Conservation (phyloP, 1,284 basidiomycete species). For the Cystobasidiaceae sp. region DNA sequence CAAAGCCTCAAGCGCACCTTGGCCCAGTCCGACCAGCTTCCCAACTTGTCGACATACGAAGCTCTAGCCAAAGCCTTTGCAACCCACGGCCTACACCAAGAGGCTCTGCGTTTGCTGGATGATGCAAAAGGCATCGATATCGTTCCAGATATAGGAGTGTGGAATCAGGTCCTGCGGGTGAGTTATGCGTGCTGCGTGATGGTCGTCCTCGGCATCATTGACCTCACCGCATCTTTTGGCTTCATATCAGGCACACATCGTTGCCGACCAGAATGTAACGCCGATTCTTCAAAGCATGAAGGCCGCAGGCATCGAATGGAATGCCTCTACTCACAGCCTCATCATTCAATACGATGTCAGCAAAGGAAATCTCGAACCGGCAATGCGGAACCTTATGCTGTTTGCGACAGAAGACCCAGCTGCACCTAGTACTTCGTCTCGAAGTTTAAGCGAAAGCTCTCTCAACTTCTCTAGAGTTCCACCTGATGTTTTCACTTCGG, state of each 20-base stretch:
- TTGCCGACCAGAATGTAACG: background rate
- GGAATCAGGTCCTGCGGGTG: slow-evolving; percentile 25
- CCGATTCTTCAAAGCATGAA: slow-evolving; percentile 13
- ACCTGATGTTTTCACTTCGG: background rate
- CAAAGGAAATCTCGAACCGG: slow-evolving; percentile 14
- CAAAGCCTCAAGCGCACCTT: background rate
- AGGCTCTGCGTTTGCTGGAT: slow-evolving; percentile 21
- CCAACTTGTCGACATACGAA: slow-evolving; percentile 13
- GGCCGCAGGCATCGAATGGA: background rate
- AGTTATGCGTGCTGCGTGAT: background rate
- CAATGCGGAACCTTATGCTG: no score
- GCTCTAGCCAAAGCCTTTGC: slow-evolving; percentile 27
- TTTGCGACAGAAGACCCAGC: no score
- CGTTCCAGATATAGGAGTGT: slow-evolving; percentile 9
- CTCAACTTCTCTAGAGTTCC: slow-evolving; percentile 6
- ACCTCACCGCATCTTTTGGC: background rate
- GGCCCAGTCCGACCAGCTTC: background rate
- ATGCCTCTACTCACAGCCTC: slow-evolving; percentile 6
- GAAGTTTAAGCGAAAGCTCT: background rate
- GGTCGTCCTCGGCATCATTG: no score
- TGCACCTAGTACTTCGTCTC: background rate
- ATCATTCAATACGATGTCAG: slow-evolving; percentile 8
- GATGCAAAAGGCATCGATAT: slow-evolving; percentile 24
- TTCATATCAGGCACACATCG: slow-evolving; percentile 9
- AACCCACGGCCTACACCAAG: slow-evolving; percentile 8